phyloP scores from a whole-genome alignment of 2,329 filamentous ascomycete genomes.

The Dactylella cylindrospora region DNA sequence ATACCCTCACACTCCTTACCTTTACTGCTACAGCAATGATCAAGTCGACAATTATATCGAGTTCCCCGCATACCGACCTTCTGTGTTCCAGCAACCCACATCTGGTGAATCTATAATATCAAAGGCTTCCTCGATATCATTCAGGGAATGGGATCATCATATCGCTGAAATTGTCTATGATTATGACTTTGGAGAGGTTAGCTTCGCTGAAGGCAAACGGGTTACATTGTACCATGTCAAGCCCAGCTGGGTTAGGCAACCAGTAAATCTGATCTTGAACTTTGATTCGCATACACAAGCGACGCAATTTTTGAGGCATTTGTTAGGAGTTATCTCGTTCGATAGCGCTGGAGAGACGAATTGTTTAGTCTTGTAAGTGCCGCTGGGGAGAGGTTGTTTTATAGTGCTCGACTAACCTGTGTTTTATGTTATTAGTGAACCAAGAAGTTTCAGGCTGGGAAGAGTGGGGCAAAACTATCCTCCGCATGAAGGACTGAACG shows the following conservation, averaged over 20 bases:
- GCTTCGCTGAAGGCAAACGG: constrained; percentile 36
- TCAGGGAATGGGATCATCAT: constrained; percentile 26
- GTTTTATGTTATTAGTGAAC: constrained; percentile 18
- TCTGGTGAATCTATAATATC: constrained; percentile 9
- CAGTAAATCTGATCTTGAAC: constrained; percentile 41
- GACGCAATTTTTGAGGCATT: constrained; percentile 35
- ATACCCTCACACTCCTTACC: constrained; percentile 40
- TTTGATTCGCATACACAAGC: constrained; percentile 31
- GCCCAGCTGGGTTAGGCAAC: constrained; percentile 27
- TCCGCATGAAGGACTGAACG: constrained; percentile 39
- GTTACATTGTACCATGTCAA: constrained; percentile 28
- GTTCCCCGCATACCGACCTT: constrained; percentile 33
- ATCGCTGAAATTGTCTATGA: constrained; percentile 42
- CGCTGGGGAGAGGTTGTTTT: neutral
- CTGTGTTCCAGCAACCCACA: constrained; percentile 30
- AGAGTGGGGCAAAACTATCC: constrained; percentile 22
- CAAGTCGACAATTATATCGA: constrained; percentile 42
- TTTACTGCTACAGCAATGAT: constrained; percentile 41
- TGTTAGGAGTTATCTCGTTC: constrained; percentile 24
- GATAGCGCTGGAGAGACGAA: constrained; percentile 35
- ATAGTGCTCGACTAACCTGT: constrained; percentile 1
- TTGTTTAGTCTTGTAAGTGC: constrained; percentile 38
- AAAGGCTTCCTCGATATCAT: constrained; percentile 10
- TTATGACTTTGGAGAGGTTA: constrained; percentile 41
- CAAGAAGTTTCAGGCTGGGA: constrained; percentile 31